phyloP scores from a whole-genome alignment of 345 rosid genomes.

The Eutrema japonicum region DNA sequence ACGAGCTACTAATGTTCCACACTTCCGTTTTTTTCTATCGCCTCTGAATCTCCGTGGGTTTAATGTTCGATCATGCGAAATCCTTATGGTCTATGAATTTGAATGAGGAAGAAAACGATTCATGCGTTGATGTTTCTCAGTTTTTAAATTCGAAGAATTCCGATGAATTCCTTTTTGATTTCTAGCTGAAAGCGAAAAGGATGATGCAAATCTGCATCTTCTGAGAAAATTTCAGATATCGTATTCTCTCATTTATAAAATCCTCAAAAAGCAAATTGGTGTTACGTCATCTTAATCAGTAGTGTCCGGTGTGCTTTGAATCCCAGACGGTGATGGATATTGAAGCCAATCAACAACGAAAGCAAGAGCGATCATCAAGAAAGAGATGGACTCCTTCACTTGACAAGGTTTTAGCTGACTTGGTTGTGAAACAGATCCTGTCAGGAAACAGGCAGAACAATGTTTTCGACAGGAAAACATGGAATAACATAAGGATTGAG shows the following conservation, averaged over 20 bases:
- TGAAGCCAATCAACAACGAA: constrained; percentile 52
- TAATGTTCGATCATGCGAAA: background rate
- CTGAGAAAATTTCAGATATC: too few relatives aligned
- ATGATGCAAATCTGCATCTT: too few relatives aligned
- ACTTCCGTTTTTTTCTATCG: background rate
- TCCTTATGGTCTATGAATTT: constrained; percentile 12
- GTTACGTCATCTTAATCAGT: too few relatives aligned
- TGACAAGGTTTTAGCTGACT: constrained; percentile 74
- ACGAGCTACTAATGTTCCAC: background rate
- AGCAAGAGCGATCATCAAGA: constrained; percentile 67
- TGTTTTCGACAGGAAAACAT: constrained; percentile 75
- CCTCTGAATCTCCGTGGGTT: constrained; percentile 2
- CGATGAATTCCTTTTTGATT: background rate
- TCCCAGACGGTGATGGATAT: constrained; percentile 54
- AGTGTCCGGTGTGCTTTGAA: background rate
- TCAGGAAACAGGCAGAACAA: constrained; percentile 68
- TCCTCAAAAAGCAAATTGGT: too few relatives aligned
- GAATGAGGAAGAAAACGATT: background rate
- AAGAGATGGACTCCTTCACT: constrained; percentile 70
- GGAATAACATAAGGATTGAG: constrained; percentile 68
- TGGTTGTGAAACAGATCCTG: constrained; percentile 75
- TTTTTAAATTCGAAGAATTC: too few relatives aligned
- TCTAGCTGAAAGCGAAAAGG: too few relatives aligned
- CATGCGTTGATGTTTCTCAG: background rate
- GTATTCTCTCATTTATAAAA: background rate